phyloP scores from a whole-genome alignment of 2,329 filamentous ascomycete species.

The Coniosporium tulheliwenetii region DNA sequence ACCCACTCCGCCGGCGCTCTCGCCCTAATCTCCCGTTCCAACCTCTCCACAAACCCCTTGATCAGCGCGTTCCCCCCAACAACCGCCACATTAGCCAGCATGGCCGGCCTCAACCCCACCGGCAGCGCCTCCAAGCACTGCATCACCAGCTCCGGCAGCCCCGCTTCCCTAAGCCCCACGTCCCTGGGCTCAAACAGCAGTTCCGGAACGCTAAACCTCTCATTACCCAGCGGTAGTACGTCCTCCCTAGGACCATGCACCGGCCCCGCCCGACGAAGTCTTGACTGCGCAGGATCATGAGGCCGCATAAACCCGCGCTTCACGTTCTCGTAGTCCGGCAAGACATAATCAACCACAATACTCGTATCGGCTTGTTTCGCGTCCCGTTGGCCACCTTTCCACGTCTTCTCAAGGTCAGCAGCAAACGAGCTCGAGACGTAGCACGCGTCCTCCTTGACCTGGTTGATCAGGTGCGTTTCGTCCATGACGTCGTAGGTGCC shows the following conservation, averaged over 20 bases:
- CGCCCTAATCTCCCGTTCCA: conserved; percentile 27
- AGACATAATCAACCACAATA: conserved; percentile 77
- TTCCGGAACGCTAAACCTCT: conserved; percentile 82
- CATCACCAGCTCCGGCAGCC: conserved; percentile 68
- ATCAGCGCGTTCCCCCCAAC: conserved; percentile 76
- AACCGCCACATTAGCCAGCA: conserved; percentile 75
- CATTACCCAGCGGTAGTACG: conserved; percentile 73
- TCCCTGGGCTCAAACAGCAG: conserved; percentile 77
- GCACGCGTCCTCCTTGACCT: conserved; percentile 84
- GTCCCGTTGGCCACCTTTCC: conserved; percentile 59
- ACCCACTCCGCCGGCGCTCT: conserved; percentile 49
- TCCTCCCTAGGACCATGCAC: conserved; percentile 50
- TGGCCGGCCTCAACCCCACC: conserved; percentile 65
- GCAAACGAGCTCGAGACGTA: conserved; percentile 69
- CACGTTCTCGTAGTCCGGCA: conserved; percentile 59
- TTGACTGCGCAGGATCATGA: conserved; percentile 51
- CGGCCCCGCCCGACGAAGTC: conserved; percentile 31
- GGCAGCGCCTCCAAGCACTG: conserved; percentile 63
- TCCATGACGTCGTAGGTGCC: conserved; percentile 85
- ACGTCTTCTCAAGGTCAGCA: conserved; percentile 62
- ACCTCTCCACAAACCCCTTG: conserved; percentile 63
- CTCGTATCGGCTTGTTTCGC: conserved; percentile 27
- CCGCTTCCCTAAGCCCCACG: conserved; percentile 69
- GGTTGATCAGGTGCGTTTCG: conserved; percentile 83
- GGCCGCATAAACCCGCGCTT: conserved; percentile 58